Percentiles rank a stretch among this genome's conserved stretches.
phyloP scores from a whole-genome alignment of 108 stramenopile species.

The Asterionellopsis glacialis region DNA sequence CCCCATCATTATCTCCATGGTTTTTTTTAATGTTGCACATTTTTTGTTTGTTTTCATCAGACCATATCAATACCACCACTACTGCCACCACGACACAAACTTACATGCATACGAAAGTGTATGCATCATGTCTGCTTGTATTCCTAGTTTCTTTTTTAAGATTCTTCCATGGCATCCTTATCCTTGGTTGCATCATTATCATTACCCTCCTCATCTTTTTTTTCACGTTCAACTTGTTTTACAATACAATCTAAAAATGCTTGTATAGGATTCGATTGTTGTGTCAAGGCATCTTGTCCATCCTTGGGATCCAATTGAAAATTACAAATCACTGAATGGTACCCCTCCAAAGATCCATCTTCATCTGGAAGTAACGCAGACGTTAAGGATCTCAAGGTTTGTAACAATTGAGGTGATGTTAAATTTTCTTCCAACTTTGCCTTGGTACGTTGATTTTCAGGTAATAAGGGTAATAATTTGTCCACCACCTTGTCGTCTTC shows the following conservation, averaged over 20 bases:
- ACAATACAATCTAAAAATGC: conserved; percentile 68
- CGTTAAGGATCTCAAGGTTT: conserved; percentile 62
- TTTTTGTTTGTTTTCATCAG: too few relatives aligned
- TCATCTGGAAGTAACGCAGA: conserved; percentile 54
- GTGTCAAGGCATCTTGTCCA: conserved; percentile 46
- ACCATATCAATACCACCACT: too few relatives aligned
- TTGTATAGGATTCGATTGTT: conserved; percentile 61
- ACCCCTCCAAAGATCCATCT: conserved; percentile 49
- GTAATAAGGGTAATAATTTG: conserved; percentile 61
- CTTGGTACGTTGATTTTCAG: conserved; percentile 45
- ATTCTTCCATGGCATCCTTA: conserved; percentile 32
- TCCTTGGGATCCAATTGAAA: conserved; percentile 69
- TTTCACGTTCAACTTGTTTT: conserved; percentile 40
- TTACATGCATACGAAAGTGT: too few relatives aligned
- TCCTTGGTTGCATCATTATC: conserved; percentile 19
- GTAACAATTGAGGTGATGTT: conserved; percentile 66
- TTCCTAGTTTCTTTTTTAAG: neutral
- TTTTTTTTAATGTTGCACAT: too few relatives aligned
- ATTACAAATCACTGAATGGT: conserved; percentile 72
- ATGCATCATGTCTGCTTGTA: too few relatives aligned
- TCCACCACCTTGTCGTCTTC: conserved; percentile 40
- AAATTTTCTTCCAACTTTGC: conserved; percentile 63
- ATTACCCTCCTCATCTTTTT: conserved; percentile 11
- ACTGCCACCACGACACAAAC: too few relatives aligned
- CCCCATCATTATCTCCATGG: too few relatives aligned